Base-by-base conservation (phyloP, 371 early-diverging fungal species). In the Apophysomyces sp. region DNA sequence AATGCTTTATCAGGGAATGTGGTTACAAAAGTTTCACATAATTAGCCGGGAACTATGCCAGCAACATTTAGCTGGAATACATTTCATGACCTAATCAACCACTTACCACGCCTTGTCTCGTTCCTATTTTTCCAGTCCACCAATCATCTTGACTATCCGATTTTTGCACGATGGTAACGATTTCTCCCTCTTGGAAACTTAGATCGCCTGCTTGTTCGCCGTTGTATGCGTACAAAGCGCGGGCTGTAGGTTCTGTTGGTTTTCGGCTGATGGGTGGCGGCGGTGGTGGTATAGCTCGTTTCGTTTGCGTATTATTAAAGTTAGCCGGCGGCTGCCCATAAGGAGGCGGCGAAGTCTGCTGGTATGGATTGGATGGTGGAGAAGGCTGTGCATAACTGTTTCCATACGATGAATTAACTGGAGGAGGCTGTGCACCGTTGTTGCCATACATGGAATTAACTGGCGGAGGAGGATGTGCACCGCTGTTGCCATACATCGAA, bases 101-200 rank as follows among this genome's bases (percentile, higher is more conserved):
- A 78, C 77, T 80, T 80, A 84, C 84, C 11, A 74, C 66, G 28
- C 94, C 94, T 60, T 80, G 80, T 58, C 71, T 65, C 27, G 86
- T 89, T 28, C 86, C 79, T 29, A 81, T 73, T 44, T 58, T 77
- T 13, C 94, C 94, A 29, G 82, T 83, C 94, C 94, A 93, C 94
- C 94, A 93, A 68, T 90, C 90, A 61, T 92, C 81, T 16, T 74
- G 77, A 52, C 80, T 84, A 5, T 87, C 86, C 1, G 88, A 86
- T 44, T 83, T 80, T 56, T 87, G 78, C 26, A 79, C 63, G 26
- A 94, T 80, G 0, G 77, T 83, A 62, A 94, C 91, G 12, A 89
- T 62, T 69, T 93, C 93, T 13, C 89, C 91, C 69, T 85, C 84
- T 34, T 71, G 75, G 68, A 94, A 93, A 26, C 78, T 69, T 41